Conservation (phyloP, 2,329 filamentous ascomycete genomes). For the Shiraia sp. region DNA sequence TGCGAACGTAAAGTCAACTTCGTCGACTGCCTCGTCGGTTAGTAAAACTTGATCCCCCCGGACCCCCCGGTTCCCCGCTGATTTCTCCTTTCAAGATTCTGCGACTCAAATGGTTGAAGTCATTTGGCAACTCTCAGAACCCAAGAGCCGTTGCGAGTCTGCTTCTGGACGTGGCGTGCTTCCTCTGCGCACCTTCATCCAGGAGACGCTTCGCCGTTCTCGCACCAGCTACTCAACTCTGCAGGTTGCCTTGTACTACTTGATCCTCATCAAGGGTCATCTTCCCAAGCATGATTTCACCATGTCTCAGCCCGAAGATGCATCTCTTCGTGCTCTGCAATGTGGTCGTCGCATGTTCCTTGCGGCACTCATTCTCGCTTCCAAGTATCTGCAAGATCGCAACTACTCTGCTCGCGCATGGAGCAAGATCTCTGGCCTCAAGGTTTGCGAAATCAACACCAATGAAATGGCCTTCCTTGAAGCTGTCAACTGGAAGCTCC, state of each 20-base stretch:
- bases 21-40: conserved; percentile 97
- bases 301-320: conserved; percentile 79
- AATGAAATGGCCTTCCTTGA: conserved; percentile 92
- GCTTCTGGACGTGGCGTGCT: conserved; percentile 73
- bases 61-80: conserved; percentile 43
- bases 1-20: conserved; percentile 92
- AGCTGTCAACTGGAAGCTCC: conserved; percentile 91
- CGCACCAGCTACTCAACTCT: conserved; percentile 96
- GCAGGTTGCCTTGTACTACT: conserved; percentile 94
- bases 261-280: conserved; percentile 90
- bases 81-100: conserved; percentile 69
- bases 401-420: conserved; percentile 97
- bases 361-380: conserved; percentile 89
- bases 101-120: conserved; percentile 96
- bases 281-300: conserved; percentile 84
- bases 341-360: conserved; percentile 98
- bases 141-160: conserved; percentile 72
- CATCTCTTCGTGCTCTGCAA: conserved; percentile 78
- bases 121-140: conserved; percentile 92
- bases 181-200: conserved; percentile 92
- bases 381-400: conserved; percentile 96
- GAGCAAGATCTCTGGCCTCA: conserved; percentile 98
- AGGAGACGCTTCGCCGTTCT: conserved; percentile 92
- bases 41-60: conserved; percentile 52
- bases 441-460: conserved; percentile 90